phyloP scores from a whole-genome alignment of 139 green algal genomes.

The Picochlorum sp. region DNA sequence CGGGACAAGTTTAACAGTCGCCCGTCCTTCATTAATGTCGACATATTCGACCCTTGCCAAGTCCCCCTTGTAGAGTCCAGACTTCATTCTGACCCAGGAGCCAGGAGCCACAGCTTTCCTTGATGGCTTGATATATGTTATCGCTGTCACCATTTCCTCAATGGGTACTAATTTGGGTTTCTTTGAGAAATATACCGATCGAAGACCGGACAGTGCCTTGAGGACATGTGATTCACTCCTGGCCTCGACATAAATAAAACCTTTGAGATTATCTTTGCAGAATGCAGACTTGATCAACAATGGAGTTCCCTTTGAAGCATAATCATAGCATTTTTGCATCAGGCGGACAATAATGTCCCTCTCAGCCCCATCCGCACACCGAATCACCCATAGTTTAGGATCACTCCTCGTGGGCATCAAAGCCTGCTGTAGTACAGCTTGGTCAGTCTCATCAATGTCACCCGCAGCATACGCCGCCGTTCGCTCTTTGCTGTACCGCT shows the following conservation, averaged over 20 bases:
- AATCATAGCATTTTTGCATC: constrained; percentile 72
- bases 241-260: constrained; percentile 93
- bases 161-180: constrained; percentile 68
- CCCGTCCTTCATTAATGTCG: constrained; percentile 62
- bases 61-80: constrained; percentile 86
- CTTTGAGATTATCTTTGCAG: constrained; percentile 85
- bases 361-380: constrained; percentile 64
- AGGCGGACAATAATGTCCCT: constrained; percentile 54
- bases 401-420: constrained; percentile 82
- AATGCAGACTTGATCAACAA: constrained; percentile 87
- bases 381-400: constrained; percentile 90
- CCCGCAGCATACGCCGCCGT: not conserved
- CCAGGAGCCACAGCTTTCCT: constrained; percentile 28
- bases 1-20: constrained; percentile 64
- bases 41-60: constrained; percentile 69
- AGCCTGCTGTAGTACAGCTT: constrained; percentile 76
- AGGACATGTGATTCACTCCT: constrained; percentile 81
- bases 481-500: constrained; percentile 48
- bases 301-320: constrained; percentile 33
- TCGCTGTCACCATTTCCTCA: constrained; percentile 83
- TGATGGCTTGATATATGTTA: constrained; percentile 44
- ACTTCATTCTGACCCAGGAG: constrained; percentile 74
- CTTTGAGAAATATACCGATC: constrained; percentile 65
- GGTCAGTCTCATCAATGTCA: constrained; percentile 34
- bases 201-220: constrained; percentile 75